A percentile compares a stretch with the other conserved stretches of the same genome.
phyloP scores from a whole-genome alignment of 2,329 filamentous ascomycete genomes.

The Arthrobotrys sinensis region DNA sequence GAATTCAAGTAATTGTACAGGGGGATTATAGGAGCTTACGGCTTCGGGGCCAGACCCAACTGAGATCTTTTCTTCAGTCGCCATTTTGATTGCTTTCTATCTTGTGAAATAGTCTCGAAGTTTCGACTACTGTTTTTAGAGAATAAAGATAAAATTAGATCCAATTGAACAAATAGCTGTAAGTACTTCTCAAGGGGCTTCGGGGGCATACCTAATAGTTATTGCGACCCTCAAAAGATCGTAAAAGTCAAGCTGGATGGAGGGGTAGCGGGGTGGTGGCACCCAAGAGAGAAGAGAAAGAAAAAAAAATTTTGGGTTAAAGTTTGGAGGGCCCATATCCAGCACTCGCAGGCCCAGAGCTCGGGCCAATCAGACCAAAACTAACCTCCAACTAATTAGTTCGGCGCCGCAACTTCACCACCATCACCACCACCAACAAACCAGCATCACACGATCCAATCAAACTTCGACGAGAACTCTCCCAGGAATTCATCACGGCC shows the following conservation, averaged over 20 bases:
- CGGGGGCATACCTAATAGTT: not conserved
- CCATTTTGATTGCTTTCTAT: conserved; percentile 18
- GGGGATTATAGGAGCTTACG: conserved; percentile 17
- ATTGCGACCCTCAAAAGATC: conserved; percentile 13
- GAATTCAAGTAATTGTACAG: not conserved
- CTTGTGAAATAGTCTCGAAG: not conserved
- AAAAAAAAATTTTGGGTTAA: conserved; percentile 41
- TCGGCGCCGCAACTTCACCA: conserved; percentile 14
- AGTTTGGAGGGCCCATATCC: conserved; percentile 14
- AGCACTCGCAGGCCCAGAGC: conserved; percentile 17
- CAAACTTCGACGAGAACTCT: conserved; percentile 6
- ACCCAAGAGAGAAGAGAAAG: conserved; percentile 46
- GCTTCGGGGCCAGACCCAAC: conserved; percentile 54
- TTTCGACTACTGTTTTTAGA: not conserved
- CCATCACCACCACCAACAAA: conserved; percentile 14
- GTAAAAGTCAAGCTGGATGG: conserved; percentile 23
- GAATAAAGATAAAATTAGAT: conserved; percentile 13
- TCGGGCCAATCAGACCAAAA: conserved; percentile 43
- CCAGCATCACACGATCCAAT: conserved; percentile 13
- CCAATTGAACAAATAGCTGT: conserved; percentile 9
- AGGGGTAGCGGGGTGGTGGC: conserved; percentile 43
- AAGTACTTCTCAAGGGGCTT: not conserved
- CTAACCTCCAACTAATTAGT: conserved; percentile 4
- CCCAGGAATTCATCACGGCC: not conserved
- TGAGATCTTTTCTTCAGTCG: conserved; percentile 28